Conservation (phyloP, 2,329 filamentous ascomycete genomes). For the Penicillium sp. region DNA sequence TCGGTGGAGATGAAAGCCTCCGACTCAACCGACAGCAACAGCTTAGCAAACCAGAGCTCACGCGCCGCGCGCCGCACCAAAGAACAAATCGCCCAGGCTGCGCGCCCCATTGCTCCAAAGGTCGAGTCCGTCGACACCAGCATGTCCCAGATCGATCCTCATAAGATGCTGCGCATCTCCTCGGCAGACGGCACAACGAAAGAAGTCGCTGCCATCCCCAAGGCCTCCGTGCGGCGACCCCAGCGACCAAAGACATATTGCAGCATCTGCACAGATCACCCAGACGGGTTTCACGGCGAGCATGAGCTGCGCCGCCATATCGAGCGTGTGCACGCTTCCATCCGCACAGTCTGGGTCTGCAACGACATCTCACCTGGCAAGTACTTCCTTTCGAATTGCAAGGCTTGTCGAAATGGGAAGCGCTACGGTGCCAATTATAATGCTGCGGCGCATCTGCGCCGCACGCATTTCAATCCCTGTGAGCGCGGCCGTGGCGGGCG, state of each 20-base stretch:
- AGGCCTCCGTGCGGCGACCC: constrained; percentile 61
- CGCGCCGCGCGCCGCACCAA: constrained; percentile 48
- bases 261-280: constrained; percentile 65
- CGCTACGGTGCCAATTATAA: constrained; percentile 92
- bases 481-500: constrained; percentile 55
- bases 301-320: constrained; percentile 74
- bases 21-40: constrained; percentile 48
- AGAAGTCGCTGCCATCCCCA: constrained; percentile 54
- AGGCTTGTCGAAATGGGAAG: constrained; percentile 73
- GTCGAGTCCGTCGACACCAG: constrained; percentile 34
- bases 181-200: constrained; percentile 55
- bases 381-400: constrained; percentile 75
- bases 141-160: constrained; percentile 34
- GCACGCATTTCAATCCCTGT: constrained; percentile 79
- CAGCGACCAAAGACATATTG: constrained; percentile 72
- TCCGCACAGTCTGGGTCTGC: constrained; percentile 62
- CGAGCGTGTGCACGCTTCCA: constrained; percentile 62
- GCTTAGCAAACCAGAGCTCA: constrained; percentile 44
- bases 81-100: constrained; percentile 49
- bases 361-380: constrained; percentile 57
- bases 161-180: constrained; percentile 52
- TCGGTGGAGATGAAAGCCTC: constrained; percentile 53
- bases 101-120: constrained; percentile 53
- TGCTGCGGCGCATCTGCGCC: constrained; percentile 82
- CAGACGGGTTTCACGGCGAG: constrained; percentile 78